Base-by-base conservation (phyloP, 1,284 basidiomycete genomes). In the Rhodotorula sp. region DNA sequence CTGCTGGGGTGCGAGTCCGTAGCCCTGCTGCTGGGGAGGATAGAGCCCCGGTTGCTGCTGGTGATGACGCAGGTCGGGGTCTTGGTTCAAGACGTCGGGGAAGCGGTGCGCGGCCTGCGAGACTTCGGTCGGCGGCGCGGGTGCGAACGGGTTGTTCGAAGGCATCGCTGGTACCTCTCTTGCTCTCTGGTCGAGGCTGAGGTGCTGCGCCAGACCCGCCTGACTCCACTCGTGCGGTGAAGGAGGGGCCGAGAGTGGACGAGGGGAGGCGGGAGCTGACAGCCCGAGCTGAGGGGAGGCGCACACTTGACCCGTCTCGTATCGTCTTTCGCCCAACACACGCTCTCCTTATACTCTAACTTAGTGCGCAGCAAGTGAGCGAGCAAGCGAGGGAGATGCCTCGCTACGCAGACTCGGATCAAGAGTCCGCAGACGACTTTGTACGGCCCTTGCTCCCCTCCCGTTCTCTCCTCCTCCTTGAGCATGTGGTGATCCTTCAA, bases 121-220 rank as follows among this genome's bases (percentile, higher is more conserved):
- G 34, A 72, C 59, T 20, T 67, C 51, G 5, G 64, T 59, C 48
- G 34, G 52, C 1, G 63, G 68, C 6, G 54, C 34, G 8, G 21
- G 34, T 1, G 61, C 69, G n/a, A 74, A 74, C 20, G 73, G 73
- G 51, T 74, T 74, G 65, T 74, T 26, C 3, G 54, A 29, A n/a
- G 54, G 54, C 54, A 56, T 56, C 1, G 54, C 34, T 6, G 34
- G 34, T 6, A 34, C 5, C 34, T 34, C 34, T 34, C 6, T 34
- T 34, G 34, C 34, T 34, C 34, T 34, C 34, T 34, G 6, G 34
- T 34, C 34, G 34, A 34, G 34, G 34, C 34, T 34, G 6, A 8
- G 34, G 34, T 34, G 5, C 8, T 34, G 34, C 34, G 39, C 34
- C 34, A 1, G 34, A 39, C 34, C 34, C 5, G 34, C 10, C 39